Conservation (phyloP, 1,139 yeast genomes). For the Meyerozyma smithsonii region DNA sequence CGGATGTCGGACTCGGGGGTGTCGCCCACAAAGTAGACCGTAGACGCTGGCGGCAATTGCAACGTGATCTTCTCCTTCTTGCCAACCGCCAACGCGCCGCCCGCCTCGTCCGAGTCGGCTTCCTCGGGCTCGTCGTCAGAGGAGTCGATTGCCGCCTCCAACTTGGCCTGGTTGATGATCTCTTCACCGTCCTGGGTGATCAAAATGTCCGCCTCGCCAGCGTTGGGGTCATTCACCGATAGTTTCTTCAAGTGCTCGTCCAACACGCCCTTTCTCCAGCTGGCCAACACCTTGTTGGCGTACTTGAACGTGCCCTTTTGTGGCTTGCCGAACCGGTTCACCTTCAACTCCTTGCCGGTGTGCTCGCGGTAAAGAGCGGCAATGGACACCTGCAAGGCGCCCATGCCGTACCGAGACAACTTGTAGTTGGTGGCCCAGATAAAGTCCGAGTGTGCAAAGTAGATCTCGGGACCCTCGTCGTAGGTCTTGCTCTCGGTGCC, state of each 20-base stretch:
- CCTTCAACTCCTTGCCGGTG: constrained; percentile 72
- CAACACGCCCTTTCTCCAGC: constrained; percentile 74
- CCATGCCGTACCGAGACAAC: constrained; percentile 82
- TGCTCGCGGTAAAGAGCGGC: constrained; percentile 79
- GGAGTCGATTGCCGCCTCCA: constrained; percentile 31
- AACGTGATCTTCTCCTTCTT: constrained; percentile 39
- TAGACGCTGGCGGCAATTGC: constrained; percentile 76
- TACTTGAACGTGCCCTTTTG: constrained; percentile 78
- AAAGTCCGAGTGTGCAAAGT: constrained; percentile 84
- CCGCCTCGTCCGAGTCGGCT: constrained; percentile 26
- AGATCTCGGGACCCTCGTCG: constrained; percentile 76
- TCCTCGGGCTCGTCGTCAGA: constrained; percentile 30
- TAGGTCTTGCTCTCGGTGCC: constrained; percentile 67
- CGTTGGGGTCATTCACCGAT: constrained; percentile 41
- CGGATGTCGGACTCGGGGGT: constrained; percentile 90
- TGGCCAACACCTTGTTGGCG: constrained; percentile 69
- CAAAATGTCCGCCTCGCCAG: constrained; percentile 43
- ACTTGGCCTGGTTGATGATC: constrained; percentile 40
- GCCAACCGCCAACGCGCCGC: constrained; percentile 25
- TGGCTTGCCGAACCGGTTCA: constrained; percentile 79
- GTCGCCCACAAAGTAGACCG: constrained; percentile 86
- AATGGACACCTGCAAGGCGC: constrained; percentile 79
- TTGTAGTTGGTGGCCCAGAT: constrained; percentile 86
- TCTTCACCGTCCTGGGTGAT: constrained; percentile 47
- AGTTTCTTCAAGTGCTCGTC: constrained; percentile 65